Conservation (phyloP, 192 early-diverging fungal genomes). For the Piromyces finnis region DNA sequence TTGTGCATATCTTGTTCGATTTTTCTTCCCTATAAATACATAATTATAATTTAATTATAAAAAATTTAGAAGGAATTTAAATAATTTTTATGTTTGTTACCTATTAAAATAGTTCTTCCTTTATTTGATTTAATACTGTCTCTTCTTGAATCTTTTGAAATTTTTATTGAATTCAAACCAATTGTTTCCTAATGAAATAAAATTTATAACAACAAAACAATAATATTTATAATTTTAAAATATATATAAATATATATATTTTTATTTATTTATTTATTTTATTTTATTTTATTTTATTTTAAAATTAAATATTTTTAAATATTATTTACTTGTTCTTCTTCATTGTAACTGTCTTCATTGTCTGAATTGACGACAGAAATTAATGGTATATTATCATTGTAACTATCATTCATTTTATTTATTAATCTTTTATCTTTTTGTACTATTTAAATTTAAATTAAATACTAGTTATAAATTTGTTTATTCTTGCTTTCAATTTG, state of each 20-base stretch:
- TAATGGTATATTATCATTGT: background rate
- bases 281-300: too few relatives aligned
- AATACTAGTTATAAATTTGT: too few relatives aligned
- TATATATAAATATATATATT: too few relatives aligned
- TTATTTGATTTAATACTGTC: background rate
- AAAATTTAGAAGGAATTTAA: too few relatives aligned
- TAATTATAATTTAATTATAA: background rate
- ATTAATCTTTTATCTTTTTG: too few relatives aligned
- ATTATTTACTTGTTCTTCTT: background rate
- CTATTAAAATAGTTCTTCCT: background rate
- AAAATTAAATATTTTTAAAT: too few relatives aligned
- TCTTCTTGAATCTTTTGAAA: background rate
- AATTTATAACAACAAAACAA: too few relatives aligned
- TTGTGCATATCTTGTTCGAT: slow-evolving; percentile 12
- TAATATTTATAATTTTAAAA: too few relatives aligned
- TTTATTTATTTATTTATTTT: too few relatives aligned
- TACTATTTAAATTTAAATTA: too few relatives aligned
- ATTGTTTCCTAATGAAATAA: background rate
- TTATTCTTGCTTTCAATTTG: too few relatives aligned
- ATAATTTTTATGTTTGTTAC: background rate
- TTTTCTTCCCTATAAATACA: background rate
- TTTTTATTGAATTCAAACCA: background rate
- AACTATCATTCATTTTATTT: background rate
- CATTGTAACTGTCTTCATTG: background rate
- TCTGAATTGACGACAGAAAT: background rate